Evolutionary conservation across 768 basidiomycete species (phyloP), one percentile per base, ranked within the genome.

Genomic region (Coprinopsis sp.): DNA sequence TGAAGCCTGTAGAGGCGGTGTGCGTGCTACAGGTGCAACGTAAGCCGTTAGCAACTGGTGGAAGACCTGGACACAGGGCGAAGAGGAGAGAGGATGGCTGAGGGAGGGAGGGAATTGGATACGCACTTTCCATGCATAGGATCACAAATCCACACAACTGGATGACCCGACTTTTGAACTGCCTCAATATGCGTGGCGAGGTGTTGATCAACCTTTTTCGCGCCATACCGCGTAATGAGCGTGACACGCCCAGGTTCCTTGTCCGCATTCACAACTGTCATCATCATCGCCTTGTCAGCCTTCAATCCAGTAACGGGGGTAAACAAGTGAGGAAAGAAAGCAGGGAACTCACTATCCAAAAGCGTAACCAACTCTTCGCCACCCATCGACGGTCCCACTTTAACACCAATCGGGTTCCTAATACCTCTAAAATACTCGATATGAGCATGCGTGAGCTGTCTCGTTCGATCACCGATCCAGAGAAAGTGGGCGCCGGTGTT

Each of bases 41-140:
- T 3, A 25, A 14, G 37, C 25, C 22, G 31, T 29, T 27, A 30
- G 30, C 42, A 19, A 22, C 40, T 8, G 37, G 25, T 14, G 22
- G n/a, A n/a, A n/a, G n/a, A n/a, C n/a, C n/a, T n/a, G n/a, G n/a
- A n/a, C n/a, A n/a, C n/a, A n/a, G n/a, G n/a, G n/a, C n/a, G 44
- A 49, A 42, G 29, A 47, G 44, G 28, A 41, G 37, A 24, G 41
- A 33, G 36, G 25, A 46, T n/a, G n/a, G n/a, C n/a, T n/a, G n/a
- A n/a, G n/a, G n/a, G n/a, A n/a, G n/a, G n/a, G 23, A n/a, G 28
- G 38, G 14, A 22, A 43, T 14, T 41, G 16, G 19, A 33, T 3
- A 75, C 88, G 56, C 59, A 92, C 91, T 97, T 96, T 70, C 94
- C 95, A 56, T 98, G 95, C 95, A 98, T 98, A 2, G 94, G 93